A percentile compares a stretch with the other conserved stretches of the same genome.
Conservation (phyloP, 371 early-diverging fungal species). For the Batkoa obscura region DNA sequence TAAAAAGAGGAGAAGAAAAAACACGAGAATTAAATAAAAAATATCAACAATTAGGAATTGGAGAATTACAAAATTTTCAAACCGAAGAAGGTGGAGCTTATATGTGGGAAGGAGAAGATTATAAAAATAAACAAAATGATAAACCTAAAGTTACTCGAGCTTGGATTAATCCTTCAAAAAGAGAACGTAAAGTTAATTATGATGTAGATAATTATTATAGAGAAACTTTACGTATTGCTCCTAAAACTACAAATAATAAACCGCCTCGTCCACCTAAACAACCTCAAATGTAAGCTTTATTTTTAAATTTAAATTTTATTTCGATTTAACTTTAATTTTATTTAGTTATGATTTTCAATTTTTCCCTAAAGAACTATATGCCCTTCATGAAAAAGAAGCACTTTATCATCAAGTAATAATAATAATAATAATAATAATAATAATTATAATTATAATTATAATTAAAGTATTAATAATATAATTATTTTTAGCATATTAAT, state of each 20-base stretch:
- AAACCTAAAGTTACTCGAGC: constrained; percentile 13
- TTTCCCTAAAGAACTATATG: constrained; percentile 57
- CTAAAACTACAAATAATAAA: constrained; percentile 25
- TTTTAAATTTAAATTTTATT: neutral
- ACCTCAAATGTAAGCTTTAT: constrained; percentile 13
- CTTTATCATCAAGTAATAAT: constrained; percentile 21
- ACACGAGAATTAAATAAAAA: constrained; percentile 74
- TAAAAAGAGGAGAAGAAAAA: constrained; percentile 75
- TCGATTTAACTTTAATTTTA: neutral
- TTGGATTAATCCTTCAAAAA: constrained; percentile 79
- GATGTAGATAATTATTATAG: constrained; percentile 77
- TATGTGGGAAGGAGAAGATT: constrained; percentile 95
- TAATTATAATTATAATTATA: neutral
- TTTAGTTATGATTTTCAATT: constrained; percentile 74
- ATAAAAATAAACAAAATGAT: constrained; percentile 2
- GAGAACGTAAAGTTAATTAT: constrained; percentile 73
- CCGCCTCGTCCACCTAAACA: constrained; percentile 45
- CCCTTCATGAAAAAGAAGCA: constrained; percentile 67
- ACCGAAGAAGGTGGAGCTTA: constrained; percentile 54
- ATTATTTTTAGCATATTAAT: constrained; percentile 36
- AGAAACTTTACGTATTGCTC: constrained; percentile 40
- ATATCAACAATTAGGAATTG: constrained; percentile 70
- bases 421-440: neutral
- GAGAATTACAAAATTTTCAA: constrained; percentile 73
- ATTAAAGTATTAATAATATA: neutral